Conservation (phyloP, 768 basidiomycete genomes). For the Tricholoma terreum region DNA sequence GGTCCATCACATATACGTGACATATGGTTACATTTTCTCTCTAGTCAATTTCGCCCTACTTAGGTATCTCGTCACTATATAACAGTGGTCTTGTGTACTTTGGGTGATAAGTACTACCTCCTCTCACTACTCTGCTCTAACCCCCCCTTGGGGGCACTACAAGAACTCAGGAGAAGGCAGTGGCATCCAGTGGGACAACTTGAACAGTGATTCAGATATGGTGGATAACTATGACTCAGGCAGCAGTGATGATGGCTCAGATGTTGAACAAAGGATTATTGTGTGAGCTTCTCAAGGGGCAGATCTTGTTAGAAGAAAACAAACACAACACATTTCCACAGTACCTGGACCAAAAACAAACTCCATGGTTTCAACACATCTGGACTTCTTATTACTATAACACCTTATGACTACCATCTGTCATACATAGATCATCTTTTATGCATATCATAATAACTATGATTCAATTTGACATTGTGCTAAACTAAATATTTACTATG, state of each 20-base stretch:
- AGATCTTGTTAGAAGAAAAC: background rate
- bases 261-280: background rate
- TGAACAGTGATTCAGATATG: background rate
- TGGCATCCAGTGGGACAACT: background rate
- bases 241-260: background rate
- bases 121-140: too few species aligned
- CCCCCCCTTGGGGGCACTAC: too few species aligned
- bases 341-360: background rate
- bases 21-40: too few species aligned
- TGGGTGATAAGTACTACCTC: too few species aligned
- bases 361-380: background rate
- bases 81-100: too few species aligned
- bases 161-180: background rate
- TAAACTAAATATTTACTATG: constrained; percentile 23
- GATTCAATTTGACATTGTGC: background rate
- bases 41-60: too few species aligned
- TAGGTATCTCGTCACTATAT: too few species aligned
- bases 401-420: background rate
- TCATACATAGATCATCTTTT: background rate
- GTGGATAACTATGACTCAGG: background rate
- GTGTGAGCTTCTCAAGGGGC: background rate
- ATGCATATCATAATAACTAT: background rate
- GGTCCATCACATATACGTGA: too few species aligned
- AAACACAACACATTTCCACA: background rate
- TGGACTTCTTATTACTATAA: background rate